phyloP scores from a whole-genome alignment of 306 rosid species.

The Gastrolobium villosum region DNA sequence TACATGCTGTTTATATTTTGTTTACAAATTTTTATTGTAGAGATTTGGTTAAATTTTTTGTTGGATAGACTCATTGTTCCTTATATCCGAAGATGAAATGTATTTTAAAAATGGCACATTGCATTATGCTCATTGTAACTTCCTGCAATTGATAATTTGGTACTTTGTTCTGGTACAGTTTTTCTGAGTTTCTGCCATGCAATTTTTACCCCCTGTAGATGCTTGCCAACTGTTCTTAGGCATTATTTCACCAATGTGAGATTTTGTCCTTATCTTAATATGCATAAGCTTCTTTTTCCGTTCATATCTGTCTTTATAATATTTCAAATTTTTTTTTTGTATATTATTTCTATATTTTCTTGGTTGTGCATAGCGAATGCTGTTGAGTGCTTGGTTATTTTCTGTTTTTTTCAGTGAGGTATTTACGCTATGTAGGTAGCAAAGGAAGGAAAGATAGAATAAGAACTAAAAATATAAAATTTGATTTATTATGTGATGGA shows the following conservation, averaged over 20 bases:
- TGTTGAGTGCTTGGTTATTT: background rate
- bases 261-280: background rate
- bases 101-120: conserved; percentile 27
- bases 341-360: conserved; percentile 9
- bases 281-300: background rate
- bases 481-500: too few relatives aligned
- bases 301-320: conserved; percentile 1
- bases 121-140: background rate
- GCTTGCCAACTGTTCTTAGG: conserved; percentile 29
- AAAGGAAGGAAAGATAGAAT: too few relatives aligned
- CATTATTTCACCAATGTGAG: conserved; percentile 21
- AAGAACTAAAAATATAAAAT: too few relatives aligned
- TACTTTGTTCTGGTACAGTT: conserved; percentile 19
- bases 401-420: background rate
- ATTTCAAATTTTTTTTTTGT: background rate
- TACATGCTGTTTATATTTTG: background rate
- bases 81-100: conserved; percentile 33
- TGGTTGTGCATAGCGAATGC: background rate
- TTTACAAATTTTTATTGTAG: conserved; percentile 10
- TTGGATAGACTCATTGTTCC: background rate
- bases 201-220: conserved; percentile 19
- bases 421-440: too few relatives aligned
- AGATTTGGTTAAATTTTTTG: background rate
- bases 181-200: conserved; percentile 36
- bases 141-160: background rate